Conservation (phyloP, 1,284 basidiomycete species). For the Leccinum pachyderme region DNA sequence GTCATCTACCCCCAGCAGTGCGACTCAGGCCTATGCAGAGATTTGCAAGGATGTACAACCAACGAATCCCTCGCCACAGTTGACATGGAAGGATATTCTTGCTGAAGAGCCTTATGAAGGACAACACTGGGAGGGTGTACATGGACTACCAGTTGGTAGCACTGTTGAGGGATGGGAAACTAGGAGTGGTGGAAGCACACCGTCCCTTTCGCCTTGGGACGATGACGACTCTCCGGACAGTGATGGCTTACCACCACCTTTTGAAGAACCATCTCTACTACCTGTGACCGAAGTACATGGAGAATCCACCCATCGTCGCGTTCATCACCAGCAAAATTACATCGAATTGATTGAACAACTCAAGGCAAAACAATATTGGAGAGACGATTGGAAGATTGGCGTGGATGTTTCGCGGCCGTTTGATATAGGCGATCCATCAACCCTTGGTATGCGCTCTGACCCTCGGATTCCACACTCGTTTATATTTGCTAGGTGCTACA, state of each 20-base stretch:
- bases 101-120: slow-evolving; percentile 76
- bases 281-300: slow-evolving; percentile 35
- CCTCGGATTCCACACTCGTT: not conserved
- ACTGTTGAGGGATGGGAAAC: slow-evolving; percentile 35
- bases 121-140: slow-evolving; percentile 73
- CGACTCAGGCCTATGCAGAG: slow-evolving; percentile 51
- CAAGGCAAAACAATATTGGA: slow-evolving; percentile 67
- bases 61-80: slow-evolving; percentile 35
- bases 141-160: slow-evolving; percentile 43
- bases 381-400: slow-evolving; percentile 54
- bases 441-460: slow-evolving; percentile 47
- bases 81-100: slow-evolving; percentile 75
- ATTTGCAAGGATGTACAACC: slow-evolving; percentile 49
- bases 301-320: slow-evolving; percentile 7
- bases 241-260: slow-evolving; percentile 21
- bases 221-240: slow-evolving; percentile 32
- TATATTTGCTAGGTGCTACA: slow-evolving; percentile 43
- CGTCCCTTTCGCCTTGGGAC: slow-evolving; percentile 50
- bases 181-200: slow-evolving; percentile 41
- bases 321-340: slow-evolving; percentile 39
- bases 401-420: slow-evolving; percentile 45
- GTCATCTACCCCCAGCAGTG: slow-evolving; percentile 47
- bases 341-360: slow-evolving; percentile 56
- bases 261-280: slow-evolving; percentile 33
- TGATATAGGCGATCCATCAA: slow-evolving; percentile 63